Evolutionary conservation across 257 asterid species (phyloP), one percentile per base, ranked within the genome.

Genomic region (Solanum medicagineum): DNA sequence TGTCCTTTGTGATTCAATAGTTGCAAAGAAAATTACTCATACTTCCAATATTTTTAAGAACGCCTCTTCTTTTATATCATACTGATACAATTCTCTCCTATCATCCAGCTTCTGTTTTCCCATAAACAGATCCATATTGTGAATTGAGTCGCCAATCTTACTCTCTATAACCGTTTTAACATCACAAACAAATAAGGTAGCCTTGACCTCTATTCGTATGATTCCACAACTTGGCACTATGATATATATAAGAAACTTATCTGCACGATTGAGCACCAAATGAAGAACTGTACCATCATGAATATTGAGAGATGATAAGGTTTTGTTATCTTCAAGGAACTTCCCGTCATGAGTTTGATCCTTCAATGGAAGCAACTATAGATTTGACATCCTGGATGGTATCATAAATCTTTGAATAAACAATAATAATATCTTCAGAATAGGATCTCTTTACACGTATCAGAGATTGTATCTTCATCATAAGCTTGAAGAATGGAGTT

Each of bases 341-440:
- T 87, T 87, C 13, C 85, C 88, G 0, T 85, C 73, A 80, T 44
- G 66, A 69, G 4, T 4, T 22, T 49, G 65, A 11, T 44, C 85
- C 75, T 45, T 80, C 88, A 40, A 85, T 83, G 13, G 80, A 75
- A 55, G 10, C 54, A 68, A 87, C 85, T 56, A n/a, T 59, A 45
- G 71, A 70, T 81, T 87, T 87, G 54, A 87, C 53, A 75, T 71
- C 55, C 85, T 55, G 73, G 69, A 89, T 85, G 6, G 86, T 87
- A 29, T 89, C 88, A 22, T 17, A 26, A 10, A 4, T 24, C 63
- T 47, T 85, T 49, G 88, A 53, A 80, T 89, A 54, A 69, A 87
- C 59, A 20, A 0, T 40, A 83, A 87, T 36, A 22, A 17, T 22
- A 16, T 62, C 84, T 51, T 47, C 55, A 16, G 36, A 10, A 22